Conservation (phyloP, 176 grass and related monocot species). For the Areca catechu region DNA sequence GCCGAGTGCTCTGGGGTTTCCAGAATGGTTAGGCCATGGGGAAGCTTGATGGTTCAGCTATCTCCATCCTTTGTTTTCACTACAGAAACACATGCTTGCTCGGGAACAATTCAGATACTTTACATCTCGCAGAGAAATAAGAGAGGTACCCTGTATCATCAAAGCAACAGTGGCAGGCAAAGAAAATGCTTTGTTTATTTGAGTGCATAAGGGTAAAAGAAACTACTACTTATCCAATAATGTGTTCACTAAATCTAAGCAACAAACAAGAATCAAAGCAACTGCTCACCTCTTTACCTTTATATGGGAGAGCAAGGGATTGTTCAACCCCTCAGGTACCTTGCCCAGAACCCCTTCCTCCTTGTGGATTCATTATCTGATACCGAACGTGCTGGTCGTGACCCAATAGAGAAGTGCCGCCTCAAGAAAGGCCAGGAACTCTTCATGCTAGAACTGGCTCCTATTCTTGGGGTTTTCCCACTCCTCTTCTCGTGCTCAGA, state of each 20-base stretch:
- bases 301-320: background rate
- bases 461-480: slow-evolving; percentile 24
- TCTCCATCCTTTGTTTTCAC: slow-evolving; percentile 17
- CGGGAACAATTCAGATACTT: background rate
- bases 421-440: slow-evolving; percentile 40
- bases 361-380: slow-evolving; percentile 27
- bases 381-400: slow-evolving; percentile 19
- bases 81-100: slow-evolving; percentile 22
- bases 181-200: too few species aligned
- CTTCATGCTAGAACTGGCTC: slow-evolving; percentile 50
- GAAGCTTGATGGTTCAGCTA: background rate
- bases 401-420: slow-evolving; percentile 54
- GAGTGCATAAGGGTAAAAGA: too few species aligned
- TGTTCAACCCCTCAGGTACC: slow-evolving; percentile 34
- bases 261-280: background rate
- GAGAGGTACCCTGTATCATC: too few species aligned
- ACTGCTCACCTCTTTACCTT: slow-evolving; percentile 1
- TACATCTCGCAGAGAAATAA: too few species aligned
- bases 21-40: background rate
- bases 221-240: too few species aligned
- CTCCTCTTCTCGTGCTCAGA: slow-evolving; percentile 20
- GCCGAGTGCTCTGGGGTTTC: slow-evolving; percentile 22
- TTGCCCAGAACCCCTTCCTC: slow-evolving; percentile 72
- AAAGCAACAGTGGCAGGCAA: too few species aligned
- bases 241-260: too few species aligned